Base-by-base conservation (phyloP, 2,329 filamentous ascomycete genomes). In the Sporothrix mexicana region DNA sequence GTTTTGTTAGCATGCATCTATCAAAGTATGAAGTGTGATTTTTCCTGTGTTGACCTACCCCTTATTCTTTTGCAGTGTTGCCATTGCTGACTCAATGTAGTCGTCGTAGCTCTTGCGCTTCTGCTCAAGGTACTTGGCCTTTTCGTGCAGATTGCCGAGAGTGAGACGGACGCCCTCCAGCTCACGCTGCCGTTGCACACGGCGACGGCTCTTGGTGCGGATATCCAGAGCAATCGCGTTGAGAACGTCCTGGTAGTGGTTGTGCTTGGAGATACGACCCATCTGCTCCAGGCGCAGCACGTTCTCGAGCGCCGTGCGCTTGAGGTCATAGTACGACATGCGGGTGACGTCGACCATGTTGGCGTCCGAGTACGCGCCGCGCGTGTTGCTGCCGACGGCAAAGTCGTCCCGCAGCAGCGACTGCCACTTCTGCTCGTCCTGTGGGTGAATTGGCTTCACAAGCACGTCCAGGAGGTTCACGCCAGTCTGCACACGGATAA, bases 1-100 rank as follows among this genome's bases (percentile, higher is more conserved):
- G 77, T 7, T 17, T 20, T 30, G 20, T 59, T 61, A 70, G 55
- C 68, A 77, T 62, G 7, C 30, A 36, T 36, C 4, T 36, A 36
- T 36, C 30, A 36, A 36, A 36, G 30, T 36, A 7, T 36, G 30
- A 36, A 36, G 4, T 36, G 30, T 36, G 7, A 36, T 36, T 36
- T 36, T 36, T 36, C 30, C 5, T 6, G 30, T 36, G 30, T 36
- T 36, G 30, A 82, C 88, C 80, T 86, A 91, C 88, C 92, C 95
- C 83, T 98, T 98, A 82, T 98, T 97, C 83, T 93, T 97, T 82
- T 98, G 96, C 73, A 99, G 86, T 4, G 97, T 99, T 74, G 95
- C 88, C 93, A 99, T 98, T 67, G 96, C 95, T 81, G 97, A 95
- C 84, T 99, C 97, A 79, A 99, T 97, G 83, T 99, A 99, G 83